phyloP scores from a whole-genome alignment of 2,329 filamentous ascomycete genomes.

The Botrytis cinerea region DNA sequence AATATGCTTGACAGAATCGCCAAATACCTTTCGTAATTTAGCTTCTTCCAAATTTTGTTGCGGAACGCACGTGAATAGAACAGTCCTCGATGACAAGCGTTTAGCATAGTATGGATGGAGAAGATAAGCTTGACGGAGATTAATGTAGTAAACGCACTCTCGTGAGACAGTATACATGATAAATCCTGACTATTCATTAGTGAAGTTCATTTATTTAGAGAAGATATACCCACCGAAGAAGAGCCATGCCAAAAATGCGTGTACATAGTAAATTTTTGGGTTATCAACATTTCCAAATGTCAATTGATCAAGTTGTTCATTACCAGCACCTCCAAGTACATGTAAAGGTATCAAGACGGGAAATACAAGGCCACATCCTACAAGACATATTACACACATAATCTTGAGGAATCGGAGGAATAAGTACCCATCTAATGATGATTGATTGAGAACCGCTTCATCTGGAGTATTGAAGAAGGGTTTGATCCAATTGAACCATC shows the following conservation, averaged over 20 bases:
- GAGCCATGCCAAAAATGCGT: constrained; percentile 62
- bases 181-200: constrained; percentile 46
- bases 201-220: neutral
- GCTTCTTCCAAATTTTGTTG: constrained; percentile 58
- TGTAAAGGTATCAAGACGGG: constrained; percentile 67
- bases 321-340: constrained; percentile 57
- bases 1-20: constrained; percentile 61
- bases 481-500: constrained; percentile 43
- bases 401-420: constrained; percentile 67
- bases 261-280: constrained; percentile 59
- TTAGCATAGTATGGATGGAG: constrained; percentile 65
- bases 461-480: constrained; percentile 42
- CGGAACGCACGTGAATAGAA: constrained; percentile 68
- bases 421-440: constrained; percentile 66
- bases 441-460: constrained; percentile 57
- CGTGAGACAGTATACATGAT: constrained; percentile 67
- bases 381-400: constrained; percentile 58
- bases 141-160: constrained; percentile 68
- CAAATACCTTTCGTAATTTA: constrained; percentile 61
- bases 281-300: constrained; percentile 59
- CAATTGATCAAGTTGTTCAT: constrained; percentile 58
- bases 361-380: constrained; percentile 63
- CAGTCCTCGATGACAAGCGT: constrained; percentile 66
- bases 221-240: constrained; percentile 50
- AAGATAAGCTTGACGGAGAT: constrained; percentile 67